These are phyloP conservation scores for Tephrocybe sp. DNA, from an alignment of 768 basidiomycete species.

Conservation along the genomic window DNA sequence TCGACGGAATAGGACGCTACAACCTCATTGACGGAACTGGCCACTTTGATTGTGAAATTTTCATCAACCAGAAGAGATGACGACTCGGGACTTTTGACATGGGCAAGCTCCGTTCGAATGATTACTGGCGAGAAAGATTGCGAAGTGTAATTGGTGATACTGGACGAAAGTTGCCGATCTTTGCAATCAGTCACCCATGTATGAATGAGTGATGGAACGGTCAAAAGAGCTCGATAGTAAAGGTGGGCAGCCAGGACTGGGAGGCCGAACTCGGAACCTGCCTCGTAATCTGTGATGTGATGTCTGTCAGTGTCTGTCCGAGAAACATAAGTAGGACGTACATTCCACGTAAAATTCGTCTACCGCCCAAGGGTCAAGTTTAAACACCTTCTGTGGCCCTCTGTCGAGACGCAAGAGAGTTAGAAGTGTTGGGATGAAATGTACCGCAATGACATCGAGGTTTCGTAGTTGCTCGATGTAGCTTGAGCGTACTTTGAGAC, in stretches of 20 bases:
- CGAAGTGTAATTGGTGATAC: conserved; percentile 76
- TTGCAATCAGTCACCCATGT: conserved; percentile 85
- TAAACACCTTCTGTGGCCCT: conserved; percentile 64
- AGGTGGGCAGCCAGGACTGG: conserved; percentile 80
- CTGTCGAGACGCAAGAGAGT: conserved; percentile 64
- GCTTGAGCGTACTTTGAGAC: conserved; percentile 77
- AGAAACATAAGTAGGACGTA: conserved; percentile 33
- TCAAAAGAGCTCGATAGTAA: conserved; percentile 82
- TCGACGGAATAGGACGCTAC: conserved; percentile 84
- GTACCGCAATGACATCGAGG: conserved; percentile 54
- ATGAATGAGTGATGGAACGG: conserved; percentile 82
- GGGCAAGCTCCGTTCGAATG: conserved; percentile 77
- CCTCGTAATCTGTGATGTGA: conserved; percentile 53
- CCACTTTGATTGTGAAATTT: conserved; percentile 76
- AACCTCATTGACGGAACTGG: conserved; percentile 72
- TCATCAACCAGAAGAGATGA: conserved; percentile 67
- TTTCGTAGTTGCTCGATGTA: conserved; percentile 87
- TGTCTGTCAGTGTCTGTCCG: not conserved
- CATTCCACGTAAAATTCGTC: conserved; percentile 79
- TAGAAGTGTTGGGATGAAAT: conserved; percentile 74
- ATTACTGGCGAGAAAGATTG: conserved; percentile 87
- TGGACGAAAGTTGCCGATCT: conserved; percentile 80
- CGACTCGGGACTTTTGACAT: conserved; percentile 55
- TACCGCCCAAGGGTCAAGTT: conserved; percentile 81
- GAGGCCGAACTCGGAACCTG: conserved; percentile 47